Base-by-base conservation (phyloP, 768 basidiomycete genomes). In the Hebeloma cylindrosporum region DNA sequence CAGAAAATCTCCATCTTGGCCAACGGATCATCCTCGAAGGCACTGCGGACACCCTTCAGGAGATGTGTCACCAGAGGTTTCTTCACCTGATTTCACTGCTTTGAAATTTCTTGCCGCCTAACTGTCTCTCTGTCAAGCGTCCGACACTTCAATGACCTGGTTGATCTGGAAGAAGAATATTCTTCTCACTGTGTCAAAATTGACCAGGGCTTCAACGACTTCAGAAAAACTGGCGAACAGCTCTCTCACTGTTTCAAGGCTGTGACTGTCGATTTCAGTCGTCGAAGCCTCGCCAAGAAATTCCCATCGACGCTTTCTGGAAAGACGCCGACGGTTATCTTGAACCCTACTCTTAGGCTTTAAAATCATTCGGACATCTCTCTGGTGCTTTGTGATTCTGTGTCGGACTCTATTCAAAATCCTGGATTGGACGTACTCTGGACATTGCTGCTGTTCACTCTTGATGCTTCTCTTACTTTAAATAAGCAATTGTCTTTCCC, bases 81-180 rank as follows among this genome's bases (percentile, higher is more conserved):
- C 8, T 36, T 29, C 32, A 9, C 7, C 23, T 43, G 36, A 22
- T 26, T 53, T 21, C 33, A 14, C n/a, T 8, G 28, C 23, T 20
- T 9, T 31, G 13, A 34, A 31, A 28, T 22, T 38, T 43, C 33
- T 39, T 17, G 16, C 17, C 18, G 9, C 17, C 22, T 42, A 25
- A 40, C 37, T 14, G 5, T 32, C 29, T 11, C 29, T 16, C 2
- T 29, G 8, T 34, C 3, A 16, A 85, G 83, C 41, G 67, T 69
- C 30, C 60, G 51, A 14, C 71, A 78, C 52, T 82, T 77, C 60
- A 79, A 83, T 53, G 59, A 50, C 10, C 60, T 85, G 22, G 71
- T 84, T 22, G 71, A 72, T 41, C 68, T 83, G 13, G 79, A 83
- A 53, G 69, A 72, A 41, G 72, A 75, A 41, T 84, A 83, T 51